A percentile compares a stretch with the other conserved stretches of the same genome.
phyloP scores from a whole-genome alignment of 106 monocot genomes.

The Chionographis japonica region DNA sequence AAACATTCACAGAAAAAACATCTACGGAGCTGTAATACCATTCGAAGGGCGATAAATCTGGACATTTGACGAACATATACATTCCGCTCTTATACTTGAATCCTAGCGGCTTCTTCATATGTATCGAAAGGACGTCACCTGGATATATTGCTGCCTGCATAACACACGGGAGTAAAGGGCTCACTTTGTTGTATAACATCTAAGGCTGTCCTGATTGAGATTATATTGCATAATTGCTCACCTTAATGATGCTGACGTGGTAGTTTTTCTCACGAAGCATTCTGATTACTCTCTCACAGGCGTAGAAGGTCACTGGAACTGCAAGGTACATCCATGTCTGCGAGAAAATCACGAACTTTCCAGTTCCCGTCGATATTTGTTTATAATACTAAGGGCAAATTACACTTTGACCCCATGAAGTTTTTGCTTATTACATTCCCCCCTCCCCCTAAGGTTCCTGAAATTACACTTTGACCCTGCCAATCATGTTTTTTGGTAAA shows the following conservation, averaged over 20 bases:
- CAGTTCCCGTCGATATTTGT: no score
- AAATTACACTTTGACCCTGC: no score
- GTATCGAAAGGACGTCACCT: constrained; percentile 84
- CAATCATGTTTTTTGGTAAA: no score
- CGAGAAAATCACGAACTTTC: constrained; percentile 1
- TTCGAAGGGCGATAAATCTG: constrained; percentile 87
- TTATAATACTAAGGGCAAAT: no score
- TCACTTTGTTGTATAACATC: no score
- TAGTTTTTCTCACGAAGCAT: constrained; percentile 67
- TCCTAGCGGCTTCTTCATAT: constrained; percentile 83
- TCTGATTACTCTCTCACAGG: constrained; percentile 73
- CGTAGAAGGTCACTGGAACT: constrained; percentile 64
- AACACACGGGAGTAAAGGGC: neutral
- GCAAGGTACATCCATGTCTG: constrained; percentile 96
- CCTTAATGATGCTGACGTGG: constrained; percentile 71
- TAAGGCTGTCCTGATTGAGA: no score
- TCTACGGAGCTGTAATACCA: constrained; percentile 43
- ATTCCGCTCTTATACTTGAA: constrained; percentile 97
- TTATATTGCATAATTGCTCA: constrained; percentile 12
- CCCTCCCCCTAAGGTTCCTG: no score
- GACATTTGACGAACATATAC: constrained; percentile 95
- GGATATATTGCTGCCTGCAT: constrained; percentile 92
- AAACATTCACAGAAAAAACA: neutral
- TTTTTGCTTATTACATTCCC: no score
- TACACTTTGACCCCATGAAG: no score